Base-by-base conservation (phyloP, 352 stramenopile species). In the Phytophthora fragariaefolia region DNA sequence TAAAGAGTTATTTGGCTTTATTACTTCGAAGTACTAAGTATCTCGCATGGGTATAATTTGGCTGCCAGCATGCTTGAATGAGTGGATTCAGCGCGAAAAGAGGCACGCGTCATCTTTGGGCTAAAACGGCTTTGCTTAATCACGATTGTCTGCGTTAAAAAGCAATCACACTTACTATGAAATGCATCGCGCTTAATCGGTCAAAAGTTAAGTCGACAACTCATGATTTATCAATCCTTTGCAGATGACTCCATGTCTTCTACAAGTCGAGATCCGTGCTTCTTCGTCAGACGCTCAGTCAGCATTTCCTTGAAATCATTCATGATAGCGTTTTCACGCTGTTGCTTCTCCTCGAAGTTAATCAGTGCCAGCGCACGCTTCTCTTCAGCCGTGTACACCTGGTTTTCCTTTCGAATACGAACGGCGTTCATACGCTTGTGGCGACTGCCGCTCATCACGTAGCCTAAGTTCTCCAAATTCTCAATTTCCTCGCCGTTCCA, bases 391-490 rank as follows among this genome's bases (percentile, higher is more conserved):
- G 92, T 98, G 82, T 99, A 99, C 58, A 99, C 97, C 75, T 99
- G 98, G 83, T 99, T 99, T 73, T 99, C 98, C 82, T 99, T 99
- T 32, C 98, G 91, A 55, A 99, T 96, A 78, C 98, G 96, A 47
- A 99, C 95, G 8, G 97, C 98, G 83, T 99, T 99, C 98, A 99
- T 99, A 48, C 96, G 83, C 58, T 97, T 90, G 82, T 99, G 97
- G 36, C 98, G 93, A 54, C 90, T 98, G 34, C 98, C 98, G 53
- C 90, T 98, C 97, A 99, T 99, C 49, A 99, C 98, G 76, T 97
- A 98, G 42, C 93, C 93, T 22, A 96, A 71, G 12, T 90, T 92
- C 82, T 99, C 98, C 55, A 98, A 89, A 12, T 92, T 85, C 66
- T 99, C 96, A 73, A 99, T 99, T 72, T 99, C 96, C 42, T 97